phyloP scores from a whole-genome alignment of 2,329 filamentous ascomycete species.

The Fusarium beomiforme region DNA sequence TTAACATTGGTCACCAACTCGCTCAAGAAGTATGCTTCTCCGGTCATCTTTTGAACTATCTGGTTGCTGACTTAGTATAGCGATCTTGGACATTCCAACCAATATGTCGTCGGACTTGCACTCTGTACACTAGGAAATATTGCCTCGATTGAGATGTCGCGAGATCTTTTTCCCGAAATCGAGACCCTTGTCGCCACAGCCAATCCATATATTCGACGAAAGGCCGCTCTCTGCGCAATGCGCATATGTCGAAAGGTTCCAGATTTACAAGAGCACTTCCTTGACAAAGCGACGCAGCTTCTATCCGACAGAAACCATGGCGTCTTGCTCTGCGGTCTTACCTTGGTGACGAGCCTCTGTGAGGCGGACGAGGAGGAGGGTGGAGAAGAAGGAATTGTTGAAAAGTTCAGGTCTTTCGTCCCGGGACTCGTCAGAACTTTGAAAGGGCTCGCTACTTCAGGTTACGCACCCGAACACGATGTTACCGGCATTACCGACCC shows the following conservation, averaged over 20 bases:
- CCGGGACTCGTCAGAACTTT: conserved; percentile 87
- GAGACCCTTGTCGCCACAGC: conserved; percentile 90
- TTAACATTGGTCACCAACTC: conserved; percentile 97
- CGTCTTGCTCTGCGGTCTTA: conserved; percentile 91
- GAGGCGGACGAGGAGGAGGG: conserved; percentile 94
- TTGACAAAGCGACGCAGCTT: conserved; percentile 90
- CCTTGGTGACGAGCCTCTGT: conserved; percentile 89
- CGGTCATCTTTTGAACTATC: neutral
- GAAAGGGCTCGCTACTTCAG: conserved; percentile 92
- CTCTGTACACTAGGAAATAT: conserved; percentile 98
- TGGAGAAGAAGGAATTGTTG: conserved; percentile 87
- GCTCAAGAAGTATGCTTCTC: conserved; percentile 81
- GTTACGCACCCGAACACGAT: conserved; percentile 97
- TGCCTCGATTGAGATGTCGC: conserved; percentile 96
- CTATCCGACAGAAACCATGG: conserved; percentile 95
- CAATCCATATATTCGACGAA: conserved; percentile 98
- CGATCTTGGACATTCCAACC: conserved; percentile 95
- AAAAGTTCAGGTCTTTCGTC: conserved; percentile 90
- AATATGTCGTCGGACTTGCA: conserved; percentile 96
- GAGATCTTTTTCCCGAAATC: conserved; percentile 96
- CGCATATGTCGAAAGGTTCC: conserved; percentile 98
- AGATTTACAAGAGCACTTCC: conserved; percentile 94
- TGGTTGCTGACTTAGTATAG: conserved; percentile 56
- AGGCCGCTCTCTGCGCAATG: conserved; percentile 99
- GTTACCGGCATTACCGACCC: conserved; percentile 98